Base-by-base conservation (phyloP, 495 filamentous ascomycete genomes). In the Trichoderma gamsii region DNA sequence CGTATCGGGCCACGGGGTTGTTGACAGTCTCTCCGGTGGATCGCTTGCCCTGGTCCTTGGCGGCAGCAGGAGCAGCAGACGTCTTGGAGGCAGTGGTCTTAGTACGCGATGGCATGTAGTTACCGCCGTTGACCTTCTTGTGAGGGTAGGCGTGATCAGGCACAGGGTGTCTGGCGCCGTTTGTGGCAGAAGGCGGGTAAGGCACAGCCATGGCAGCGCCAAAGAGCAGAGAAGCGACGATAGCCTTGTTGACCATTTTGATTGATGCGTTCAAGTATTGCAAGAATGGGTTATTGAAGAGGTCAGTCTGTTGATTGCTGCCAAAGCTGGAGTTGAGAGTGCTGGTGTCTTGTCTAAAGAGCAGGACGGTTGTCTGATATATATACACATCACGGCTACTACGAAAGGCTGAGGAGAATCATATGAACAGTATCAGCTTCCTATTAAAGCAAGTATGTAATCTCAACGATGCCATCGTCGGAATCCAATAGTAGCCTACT, bases 201-300 rank as follows among this genome's bases (percentile, higher is more conserved):
- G 56, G 56, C 56, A 61, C 56, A 32, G 56, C 56, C 25, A 61
- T 61, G 25, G 56, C 56, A 32, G 56, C 56, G 56, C 56, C 56
- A 61, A 61, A 11, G 25, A 61, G 56, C 13, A 61, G 56, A 61
- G 56, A 61, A 61, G 56, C 56, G 13, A 61, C 7, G 16, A 61
- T 61, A 61, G 56, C 56, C 56, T 61, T 61, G 56, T 32, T 61
- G 27, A 61, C 56, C 56, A 61, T 61, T 32, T 61, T 61, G 56
- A 61, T 21, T 12, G 56, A 29, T 61, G 4, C 13, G 56, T 29
- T 27, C 11, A 32, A 32, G 27, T 61, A 12, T 29, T 32, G 11
- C 11, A 25, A 25, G 25, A 15, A 29, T 61, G 16, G 13, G 11
- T 15, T 61, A 7, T 29, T 29, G 56, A 11, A 21, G 56, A 32